Conservation (phyloP, 2,329 filamentous ascomycete species). For the Phyllosticta citriasiana region DNA sequence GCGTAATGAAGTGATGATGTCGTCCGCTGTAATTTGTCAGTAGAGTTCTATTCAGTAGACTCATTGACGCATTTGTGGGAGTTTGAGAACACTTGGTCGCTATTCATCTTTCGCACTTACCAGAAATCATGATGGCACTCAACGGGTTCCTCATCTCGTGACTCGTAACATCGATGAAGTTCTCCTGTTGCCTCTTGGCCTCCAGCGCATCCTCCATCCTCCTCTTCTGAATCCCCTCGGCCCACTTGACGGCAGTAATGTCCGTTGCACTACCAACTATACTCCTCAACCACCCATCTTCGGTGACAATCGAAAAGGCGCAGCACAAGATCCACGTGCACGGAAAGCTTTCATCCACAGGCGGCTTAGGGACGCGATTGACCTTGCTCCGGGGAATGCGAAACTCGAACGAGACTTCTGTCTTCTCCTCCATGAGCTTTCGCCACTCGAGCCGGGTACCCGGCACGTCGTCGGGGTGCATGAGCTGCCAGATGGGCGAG, state of each 20-base stretch:
- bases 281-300: conserved; percentile 18
- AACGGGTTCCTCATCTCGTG: conserved; percentile 25
- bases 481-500: conserved; percentile 6
- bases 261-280: conserved; percentile 24
- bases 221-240: conserved; percentile 9
- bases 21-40: conserved; percentile 3
- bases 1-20: conserved; percentile 5
- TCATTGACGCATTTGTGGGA: no score
- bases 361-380: background rate
- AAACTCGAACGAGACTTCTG: conserved; percentile 7
- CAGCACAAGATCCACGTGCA: conserved; percentile 7
- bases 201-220: conserved; percentile 20
- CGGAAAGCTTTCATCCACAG: conserved; percentile 1
- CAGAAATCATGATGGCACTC: conserved; percentile 10
- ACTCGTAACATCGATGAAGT: conserved; percentile 27
- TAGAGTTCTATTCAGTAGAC: background rate
- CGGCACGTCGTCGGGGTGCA: conserved; percentile 2
- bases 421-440: conserved; percentile 6
- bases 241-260: conserved; percentile 27
- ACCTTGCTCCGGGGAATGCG: conserved; percentile 2
- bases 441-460: background rate
- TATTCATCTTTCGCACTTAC: background rate
- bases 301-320: conserved; percentile 17
- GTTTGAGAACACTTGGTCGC: no score
- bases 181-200: conserved; percentile 24